phyloP scores from a whole-genome alignment of 805 yeast genomes.

The Candida nitratophila region DNA sequence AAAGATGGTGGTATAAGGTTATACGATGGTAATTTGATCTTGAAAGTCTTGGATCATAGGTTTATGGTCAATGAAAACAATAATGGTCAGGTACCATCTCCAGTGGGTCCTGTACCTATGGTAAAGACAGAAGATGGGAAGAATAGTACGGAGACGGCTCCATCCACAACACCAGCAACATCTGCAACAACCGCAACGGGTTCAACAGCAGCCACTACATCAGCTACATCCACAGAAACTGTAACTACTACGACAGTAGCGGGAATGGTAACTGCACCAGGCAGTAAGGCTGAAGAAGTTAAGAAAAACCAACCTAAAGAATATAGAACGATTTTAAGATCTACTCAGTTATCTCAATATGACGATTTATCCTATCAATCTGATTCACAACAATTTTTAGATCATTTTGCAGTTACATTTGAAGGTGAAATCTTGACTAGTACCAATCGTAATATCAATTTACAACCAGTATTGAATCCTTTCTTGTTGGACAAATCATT shows the following conservation, averaged over 20 bases:
- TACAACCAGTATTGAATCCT: slow-evolving; percentile 70
- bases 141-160: too few species aligned
- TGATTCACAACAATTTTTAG: slow-evolving; percentile 73
- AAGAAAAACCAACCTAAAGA: slow-evolving; percentile 52
- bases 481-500: slow-evolving; percentile 41
- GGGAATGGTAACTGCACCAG: not conserved
- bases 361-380: slow-evolving; percentile 82
- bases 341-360: slow-evolving; percentile 74
- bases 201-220: not conserved
- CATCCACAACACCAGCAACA: not conserved
- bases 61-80: slow-evolving; percentile 13
- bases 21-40: slow-evolving; percentile 84
- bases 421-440: slow-evolving; percentile 82
- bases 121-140: too few species aligned
- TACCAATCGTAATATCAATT: slow-evolving; percentile 69
- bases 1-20: slow-evolving; percentile 79
- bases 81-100: too few species aligned
- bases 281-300: slow-evolving; percentile 8
- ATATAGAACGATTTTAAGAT: slow-evolving; percentile 70
- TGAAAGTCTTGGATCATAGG: slow-evolving; percentile 85
- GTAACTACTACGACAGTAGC: not conserved
- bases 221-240: not conserved
- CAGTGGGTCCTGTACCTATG: too few species aligned
- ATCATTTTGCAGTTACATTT: slow-evolving; percentile 68
- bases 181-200: slow-evolving; percentile 5